These are phyloP conservation scores for Acanthamoeba divionensis DNA, from an alignment of 208 protist species.

Conservation along the genomic window DNA sequence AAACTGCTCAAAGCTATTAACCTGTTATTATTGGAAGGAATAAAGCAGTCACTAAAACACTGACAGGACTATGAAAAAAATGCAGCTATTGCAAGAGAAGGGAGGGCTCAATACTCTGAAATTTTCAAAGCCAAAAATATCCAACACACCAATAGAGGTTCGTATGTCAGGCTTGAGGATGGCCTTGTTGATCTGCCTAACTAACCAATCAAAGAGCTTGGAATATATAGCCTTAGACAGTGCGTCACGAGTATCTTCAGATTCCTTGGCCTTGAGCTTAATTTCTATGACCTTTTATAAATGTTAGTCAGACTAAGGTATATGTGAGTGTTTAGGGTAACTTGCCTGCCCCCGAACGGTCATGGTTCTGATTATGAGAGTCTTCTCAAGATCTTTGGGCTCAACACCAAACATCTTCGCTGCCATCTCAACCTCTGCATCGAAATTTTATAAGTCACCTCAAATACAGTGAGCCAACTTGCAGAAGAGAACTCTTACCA, in stretches of 20 bases:
- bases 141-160: conserved; percentile 81
- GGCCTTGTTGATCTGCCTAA: conserved; percentile 81
- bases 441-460: background rate
- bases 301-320: no score
- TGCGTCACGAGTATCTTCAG: conserved; percentile 72
- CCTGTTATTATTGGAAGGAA: background rate
- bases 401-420: background rate
- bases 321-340: background rate
- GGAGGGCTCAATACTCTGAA: conserved; percentile 70
- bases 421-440: background rate
- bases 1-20: conserved; percentile 83
- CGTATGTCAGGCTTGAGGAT: conserved; percentile 57
- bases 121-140: conserved; percentile 93
- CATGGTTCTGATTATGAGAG: background rate
- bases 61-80: background rate
- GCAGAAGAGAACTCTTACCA: background rate
- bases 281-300: no score
- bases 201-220: conserved; percentile 68
- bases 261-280: conserved; percentile 58
- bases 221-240: conserved; percentile 72
- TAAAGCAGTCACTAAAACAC: background rate
- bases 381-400: background rate
- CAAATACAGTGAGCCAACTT: background rate
- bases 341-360: background rate
- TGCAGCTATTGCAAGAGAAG: background rate